These are phyloP conservation scores for Setaria viridis DNA, from an alignment of 202 grass and related monocot species.

Conservation along the genomic window DNA sequence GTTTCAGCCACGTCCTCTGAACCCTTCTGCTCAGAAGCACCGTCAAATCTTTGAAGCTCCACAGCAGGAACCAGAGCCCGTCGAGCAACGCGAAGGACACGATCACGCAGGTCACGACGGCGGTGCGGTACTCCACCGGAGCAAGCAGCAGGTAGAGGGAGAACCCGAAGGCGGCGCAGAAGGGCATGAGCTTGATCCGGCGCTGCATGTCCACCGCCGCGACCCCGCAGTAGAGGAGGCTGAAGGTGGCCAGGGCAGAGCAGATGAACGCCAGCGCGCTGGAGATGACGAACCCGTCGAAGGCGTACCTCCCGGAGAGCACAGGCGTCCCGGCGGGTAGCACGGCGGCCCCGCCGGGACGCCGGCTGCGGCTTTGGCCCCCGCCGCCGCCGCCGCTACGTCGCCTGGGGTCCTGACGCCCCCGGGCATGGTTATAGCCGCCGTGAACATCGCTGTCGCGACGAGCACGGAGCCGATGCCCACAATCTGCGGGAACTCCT, in stretches of 20 bases:
- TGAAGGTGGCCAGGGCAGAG: slow-evolving; percentile 35
- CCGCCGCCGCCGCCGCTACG: not conserved
- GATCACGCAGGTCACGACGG: not conserved
- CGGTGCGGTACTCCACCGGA: not conserved
- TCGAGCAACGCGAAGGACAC: not conserved
- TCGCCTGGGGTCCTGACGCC: not conserved
- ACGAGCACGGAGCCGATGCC: slow-evolving; percentile 41
- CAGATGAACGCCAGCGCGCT: slow-evolving; percentile 27
- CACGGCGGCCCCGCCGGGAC: not conserved
- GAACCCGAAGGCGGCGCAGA: slow-evolving; percentile 25
- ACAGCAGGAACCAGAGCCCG: not conserved
- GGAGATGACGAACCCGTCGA: slow-evolving; percentile 33
- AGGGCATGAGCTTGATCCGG: not conserved
- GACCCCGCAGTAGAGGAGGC: slow-evolving; percentile 32
- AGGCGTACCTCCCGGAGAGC: not conserved
- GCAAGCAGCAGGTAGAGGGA: slow-evolving; percentile 14
- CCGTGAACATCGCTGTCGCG: slow-evolving; percentile 5
- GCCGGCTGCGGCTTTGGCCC: too few species aligned
- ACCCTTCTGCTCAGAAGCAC: too few species aligned
- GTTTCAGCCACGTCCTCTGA: not conserved
- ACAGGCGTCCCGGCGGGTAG: not conserved
- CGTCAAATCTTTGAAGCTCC: not conserved
- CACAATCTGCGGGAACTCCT: slow-evolving; percentile 38
- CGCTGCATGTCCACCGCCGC: not conserved
- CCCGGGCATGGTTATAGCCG: slow-evolving; percentile 1